Conservation (phyloP, 2,329 filamentous ascomycete species). For the Diplodia corticola region DNA sequence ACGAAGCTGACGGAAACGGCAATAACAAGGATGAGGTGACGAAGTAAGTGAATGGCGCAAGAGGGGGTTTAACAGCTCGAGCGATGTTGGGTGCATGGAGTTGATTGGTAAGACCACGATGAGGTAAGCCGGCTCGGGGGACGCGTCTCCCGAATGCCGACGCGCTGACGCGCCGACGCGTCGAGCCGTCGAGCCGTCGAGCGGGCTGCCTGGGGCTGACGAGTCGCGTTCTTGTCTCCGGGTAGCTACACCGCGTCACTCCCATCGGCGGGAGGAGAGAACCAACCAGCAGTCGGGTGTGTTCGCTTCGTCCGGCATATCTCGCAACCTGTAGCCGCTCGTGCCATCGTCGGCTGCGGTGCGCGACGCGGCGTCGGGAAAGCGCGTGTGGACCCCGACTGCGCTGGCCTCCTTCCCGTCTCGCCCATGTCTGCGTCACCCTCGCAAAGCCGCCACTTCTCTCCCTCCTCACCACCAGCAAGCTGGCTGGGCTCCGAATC, state of each 20-base stretch:
- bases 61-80: neutral
- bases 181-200: too few species aligned
- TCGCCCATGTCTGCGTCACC: neutral
- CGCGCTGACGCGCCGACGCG: neutral
- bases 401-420: neutral
- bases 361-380: neutral
- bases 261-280: too few species aligned
- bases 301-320: neutral
- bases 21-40: neutral
- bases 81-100: neutral
- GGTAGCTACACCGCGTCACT: neutral
- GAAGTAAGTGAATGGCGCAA: neutral
- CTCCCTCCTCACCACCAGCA: neutral
- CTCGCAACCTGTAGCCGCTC: neutral
- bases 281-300: too few species aligned
- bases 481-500: neutral
- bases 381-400: neutral
- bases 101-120: conserved; percentile 14
- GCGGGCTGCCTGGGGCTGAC: neutral
- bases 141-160: neutral
- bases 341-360: neutral
- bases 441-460: neutral
- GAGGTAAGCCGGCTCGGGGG: conserved; percentile 5
- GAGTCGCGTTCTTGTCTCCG: neutral
- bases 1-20: neutral